Evolutionary conservation across 139 green algal genomes (phyloP), one percentile per base, ranked within the genome.

Genomic region (Picochlorum sp.): DNA sequence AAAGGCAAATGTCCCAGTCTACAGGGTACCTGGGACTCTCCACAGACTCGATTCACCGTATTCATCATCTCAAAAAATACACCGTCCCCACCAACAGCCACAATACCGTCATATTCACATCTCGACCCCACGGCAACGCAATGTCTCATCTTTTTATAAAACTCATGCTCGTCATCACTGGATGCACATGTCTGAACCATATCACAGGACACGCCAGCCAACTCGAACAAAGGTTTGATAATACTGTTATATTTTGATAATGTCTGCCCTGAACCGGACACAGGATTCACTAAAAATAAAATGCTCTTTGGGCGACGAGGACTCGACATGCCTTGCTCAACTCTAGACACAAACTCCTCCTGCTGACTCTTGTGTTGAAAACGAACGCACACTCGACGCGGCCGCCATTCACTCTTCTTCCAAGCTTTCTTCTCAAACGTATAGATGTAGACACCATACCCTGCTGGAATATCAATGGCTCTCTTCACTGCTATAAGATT

Each of bases 21-120:
- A 59, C 95, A 62, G 7, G 16, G 14, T 26, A 24, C 8, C 50
- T 63, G 37, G 0, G 47, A 24, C 18, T 51, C 20, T 18, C 30
- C 23, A 56, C 30, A 11, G 45, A 34, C 49, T 18, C 65, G 3
- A n/a, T 18, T 30, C 31, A 96, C 55, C 0, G 81, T 88, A 20
- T 85, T 88, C n/a, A 97, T 56, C 10, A 87, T 67, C 75, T 97
- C 90, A 70, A 91, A 85, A 66, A 96, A 96, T 45, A 95, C 57
- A 15, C 90, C 88, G 52, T 96, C 90, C 0, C 90, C 90, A 4
- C 90, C 89, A 45, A 79, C 74, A 26, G 70, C 77, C 23, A 70
- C 65, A 4, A 76, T 54, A 47, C 62, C 70, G 63, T 47, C 31
- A 28, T 44, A 62, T 4, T 52, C 3, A 11, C 34, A 41, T 11